Conservation (phyloP, 2,329 filamentous ascomycete genomes). For the Aspergillus candidus region DNA sequence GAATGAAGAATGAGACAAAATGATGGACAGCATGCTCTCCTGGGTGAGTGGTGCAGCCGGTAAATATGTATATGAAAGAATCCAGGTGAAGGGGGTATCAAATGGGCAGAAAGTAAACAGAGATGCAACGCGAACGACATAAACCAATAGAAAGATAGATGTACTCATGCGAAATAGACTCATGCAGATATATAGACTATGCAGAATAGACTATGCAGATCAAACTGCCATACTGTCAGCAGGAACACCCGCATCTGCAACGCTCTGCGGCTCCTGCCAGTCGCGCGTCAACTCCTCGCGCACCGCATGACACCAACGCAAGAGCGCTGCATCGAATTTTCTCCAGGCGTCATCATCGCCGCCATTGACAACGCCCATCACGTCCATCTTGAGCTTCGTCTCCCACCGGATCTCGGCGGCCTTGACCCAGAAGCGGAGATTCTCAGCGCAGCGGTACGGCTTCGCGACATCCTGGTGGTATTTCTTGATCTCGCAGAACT, state of each 20-base stretch:
- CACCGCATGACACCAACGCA: slow-evolving; percentile 76
- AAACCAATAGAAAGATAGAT: slow-evolving; percentile 1
- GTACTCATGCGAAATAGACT: not conserved
- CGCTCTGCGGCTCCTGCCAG: slow-evolving; percentile 44
- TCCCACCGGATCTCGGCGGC: slow-evolving; percentile 94
- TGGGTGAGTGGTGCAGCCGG: no score
- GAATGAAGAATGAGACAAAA: no score
- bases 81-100: not conserved
- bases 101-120: not conserved
- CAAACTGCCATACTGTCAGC: slow-evolving; percentile 15
- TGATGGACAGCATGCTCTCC: no score
- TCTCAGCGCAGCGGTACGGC: slow-evolving; percentile 89
- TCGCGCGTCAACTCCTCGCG: slow-evolving; percentile 77
- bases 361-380: slow-evolving; percentile 78
- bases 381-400: slow-evolving; percentile 72
- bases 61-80: no score
- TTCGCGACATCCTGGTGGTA: slow-evolving; percentile 93
- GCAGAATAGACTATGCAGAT: slow-evolving; percentile 1
- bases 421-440: slow-evolving; percentile 93
- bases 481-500: slow-evolving; percentile 80
- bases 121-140: not conserved
- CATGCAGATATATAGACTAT: not conserved
- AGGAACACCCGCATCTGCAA: slow-evolving; percentile 12
- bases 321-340: slow-evolving; percentile 74
- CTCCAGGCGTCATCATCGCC: slow-evolving; percentile 62